phyloP scores from a whole-genome alignment of 1,139 yeast species.

The Suhomyces terraborum region DNA sequence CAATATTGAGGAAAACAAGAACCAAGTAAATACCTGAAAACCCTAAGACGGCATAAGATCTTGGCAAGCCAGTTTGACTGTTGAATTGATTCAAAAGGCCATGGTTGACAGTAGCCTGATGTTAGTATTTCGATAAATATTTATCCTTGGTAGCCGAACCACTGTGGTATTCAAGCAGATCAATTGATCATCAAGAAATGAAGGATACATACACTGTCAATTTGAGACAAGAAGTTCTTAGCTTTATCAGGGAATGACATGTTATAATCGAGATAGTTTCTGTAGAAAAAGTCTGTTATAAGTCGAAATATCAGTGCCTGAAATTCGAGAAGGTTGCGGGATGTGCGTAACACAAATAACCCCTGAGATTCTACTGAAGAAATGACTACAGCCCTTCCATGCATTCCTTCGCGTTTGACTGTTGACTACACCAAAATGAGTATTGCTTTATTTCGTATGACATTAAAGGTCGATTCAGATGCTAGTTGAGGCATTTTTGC shows the following conservation, averaged over 20 bases:
- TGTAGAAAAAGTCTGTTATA: neutral
- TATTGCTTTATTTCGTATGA: no score
- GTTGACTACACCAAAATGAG: no score
- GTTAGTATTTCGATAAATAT: no score
- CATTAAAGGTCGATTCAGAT: no score
- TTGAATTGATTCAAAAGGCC: slow-evolving; percentile 57
- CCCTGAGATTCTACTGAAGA: no score
- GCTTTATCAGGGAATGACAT: slow-evolving; percentile 34
- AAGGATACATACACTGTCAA: slow-evolving; percentile 32
- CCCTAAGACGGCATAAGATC: slow-evolving; percentile 80
- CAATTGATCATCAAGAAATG: neutral
- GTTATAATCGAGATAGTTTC: neutral
- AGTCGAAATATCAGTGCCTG: slow-evolving; percentile 1
- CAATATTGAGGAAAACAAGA: slow-evolving; percentile 81
- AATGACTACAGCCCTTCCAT: no score
- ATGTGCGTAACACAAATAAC: slow-evolving; percentile 12
- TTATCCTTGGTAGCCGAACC: no score
- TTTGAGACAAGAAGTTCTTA: slow-evolving; percentile 28
- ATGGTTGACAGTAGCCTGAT: slow-evolving; percentile 42
- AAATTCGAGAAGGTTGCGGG: slow-evolving; percentile 12
- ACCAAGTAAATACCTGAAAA: slow-evolving; percentile 66
- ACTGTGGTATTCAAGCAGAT: no score
- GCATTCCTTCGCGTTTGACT: no score
- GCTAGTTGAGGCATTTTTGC: no score
- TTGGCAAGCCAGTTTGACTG: slow-evolving; percentile 72